These are phyloP conservation scores for Quercus rubra DNA, from an alignment of 306 rosid species.

Conservation along the genomic window DNA sequence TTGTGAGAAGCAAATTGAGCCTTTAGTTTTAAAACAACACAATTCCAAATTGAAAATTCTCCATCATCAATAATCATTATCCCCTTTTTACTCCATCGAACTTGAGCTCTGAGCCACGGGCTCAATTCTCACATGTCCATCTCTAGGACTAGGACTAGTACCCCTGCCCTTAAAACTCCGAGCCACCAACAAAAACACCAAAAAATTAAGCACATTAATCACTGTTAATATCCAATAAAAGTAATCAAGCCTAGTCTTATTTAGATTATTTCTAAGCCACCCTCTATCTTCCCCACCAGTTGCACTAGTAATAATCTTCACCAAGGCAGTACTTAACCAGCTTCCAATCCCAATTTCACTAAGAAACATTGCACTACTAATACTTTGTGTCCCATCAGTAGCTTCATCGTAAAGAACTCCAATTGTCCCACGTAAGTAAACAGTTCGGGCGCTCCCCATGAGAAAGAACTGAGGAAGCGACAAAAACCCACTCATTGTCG, in stretches of 20 bases:
- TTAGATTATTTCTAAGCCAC: constrained; percentile 47
- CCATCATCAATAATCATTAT: not conserved
- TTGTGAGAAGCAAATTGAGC: too few species aligned
- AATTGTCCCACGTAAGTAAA: constrained; percentile 66
- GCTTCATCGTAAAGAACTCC: constrained; percentile 68
- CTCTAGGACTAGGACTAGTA: too few species aligned
- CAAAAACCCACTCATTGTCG: constrained; percentile 54
- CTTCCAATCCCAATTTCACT: constrained; percentile 54
- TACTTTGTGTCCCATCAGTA: constrained; percentile 58
- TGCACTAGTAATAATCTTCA: constrained; percentile 23
- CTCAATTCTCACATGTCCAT: constrained; percentile 14
- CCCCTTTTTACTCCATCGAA: not conserved
- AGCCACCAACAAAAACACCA: constrained; percentile 35
- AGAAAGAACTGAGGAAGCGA: constrained; percentile 58
- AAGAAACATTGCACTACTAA: constrained; percentile 54
- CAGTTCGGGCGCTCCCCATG: constrained; percentile 53
- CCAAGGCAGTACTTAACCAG: constrained; percentile 49
- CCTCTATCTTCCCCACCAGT: constrained; percentile 43
- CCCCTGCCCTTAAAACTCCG: constrained; percentile 26
- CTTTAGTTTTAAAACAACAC: not conserved
- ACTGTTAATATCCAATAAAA: constrained; percentile 51
- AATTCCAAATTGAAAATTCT: not conserved
- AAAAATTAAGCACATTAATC: constrained; percentile 37
- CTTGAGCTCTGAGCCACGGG: not conserved
- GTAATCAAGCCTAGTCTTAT: constrained; percentile 37